Evolutionary conservation across 805 yeast species (phyloP).

Genomic region (Pichia nakasei): DNA sequence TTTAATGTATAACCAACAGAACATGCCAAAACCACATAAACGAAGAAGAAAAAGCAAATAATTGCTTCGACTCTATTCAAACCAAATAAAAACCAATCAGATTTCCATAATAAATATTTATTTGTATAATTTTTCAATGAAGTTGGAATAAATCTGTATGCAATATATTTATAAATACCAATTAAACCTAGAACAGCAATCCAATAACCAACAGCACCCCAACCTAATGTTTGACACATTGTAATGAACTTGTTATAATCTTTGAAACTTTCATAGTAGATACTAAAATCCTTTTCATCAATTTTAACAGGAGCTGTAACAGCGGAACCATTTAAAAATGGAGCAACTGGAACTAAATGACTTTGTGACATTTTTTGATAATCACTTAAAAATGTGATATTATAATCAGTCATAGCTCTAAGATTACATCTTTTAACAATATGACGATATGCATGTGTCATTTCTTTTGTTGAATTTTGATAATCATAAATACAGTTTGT

Average conservation of each 20-base stretch:
- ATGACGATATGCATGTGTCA: slow-evolving; percentile 34
- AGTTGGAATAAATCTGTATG: slow-evolving; percentile 3
- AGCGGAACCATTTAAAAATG: slow-evolving; percentile 15
- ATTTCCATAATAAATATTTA: slow-evolving; percentile 1
- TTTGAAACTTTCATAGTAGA: slow-evolving; percentile 28
- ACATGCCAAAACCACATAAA: slow-evolving; percentile 25
- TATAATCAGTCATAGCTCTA: slow-evolving; percentile 28
- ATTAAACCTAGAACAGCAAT: slow-evolving; percentile 25
- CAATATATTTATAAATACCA: slow-evolving; percentile 21
- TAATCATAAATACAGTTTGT: slow-evolving; percentile 33
- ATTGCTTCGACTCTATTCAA: slow-evolving; percentile 17
- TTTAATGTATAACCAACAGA: slow-evolving; percentile 29
- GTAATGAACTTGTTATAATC: slow-evolving; percentile 30
- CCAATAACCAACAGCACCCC: slow-evolving; percentile 41
- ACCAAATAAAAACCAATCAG: slow-evolving; percentile 8
- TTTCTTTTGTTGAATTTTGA: slow-evolving; percentile 22
- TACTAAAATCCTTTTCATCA: slow-evolving; percentile 24
- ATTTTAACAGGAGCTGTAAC: slow-evolving; percentile 28
- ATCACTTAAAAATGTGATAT: slow-evolving; percentile 26
- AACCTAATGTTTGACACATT: slow-evolving; percentile 33
- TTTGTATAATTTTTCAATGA: background rate
- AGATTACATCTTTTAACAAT: slow-evolving; percentile 27
- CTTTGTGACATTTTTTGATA: slow-evolving; percentile 26
- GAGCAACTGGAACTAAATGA: slow-evolving; percentile 22
- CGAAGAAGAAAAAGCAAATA: slow-evolving; percentile 25